Evolutionary conservation across 108 stramenopile genomes (phyloP), one percentile per base, ranked within the genome.

Genomic region (Stephanodiscus minutulus): DNA sequence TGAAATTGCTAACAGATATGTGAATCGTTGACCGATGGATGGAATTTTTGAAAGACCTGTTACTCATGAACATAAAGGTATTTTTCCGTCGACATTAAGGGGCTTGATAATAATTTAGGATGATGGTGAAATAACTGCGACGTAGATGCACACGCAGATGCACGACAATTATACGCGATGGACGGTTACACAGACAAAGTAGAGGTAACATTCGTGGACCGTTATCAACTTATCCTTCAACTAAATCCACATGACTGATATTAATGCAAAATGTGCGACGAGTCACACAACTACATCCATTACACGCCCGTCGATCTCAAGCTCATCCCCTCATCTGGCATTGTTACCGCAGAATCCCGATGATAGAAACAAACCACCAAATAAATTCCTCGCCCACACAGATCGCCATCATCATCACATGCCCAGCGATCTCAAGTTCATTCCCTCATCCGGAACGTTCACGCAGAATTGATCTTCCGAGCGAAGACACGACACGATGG

Each of bases 381-480:
- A n/a, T n/a, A n/a, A n/a, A n/a, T n/a, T n/a, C n/a, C n/a, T n/a
- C n/a, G n/a, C n/a, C n/a, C n/a, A n/a, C n/a, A n/a, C n/a, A n/a
- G n/a, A n/a, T n/a, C n/a, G n/a, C n/a, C n/a, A n/a, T n/a, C 28
- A 20, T 36, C 10, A 28, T 63, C 66, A 76, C 69, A 77, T 74
- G 15, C 93, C 93, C 61, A 94, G 72, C 37, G 81, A 81, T 73
- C 61, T 88, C 67, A 94, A 54, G 61, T 86, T 90, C 21, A 85
- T 77, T 11, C 83, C 90, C 55, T 83, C 73, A 36, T 94, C 93
- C 0, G 93, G 93, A 33, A 87, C 85, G 52, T 76, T 84, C 10
- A 83, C 85, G 69, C 93, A 94, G 62, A 79, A 94, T 18, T 85
- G 87, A 36, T 94, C 90, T 48, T 91, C 90, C n/a, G 87, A 90